Evolutionary conservation across 805 yeast species (phyloP).

Genomic region (Yamadazyma laniorum): DNA sequence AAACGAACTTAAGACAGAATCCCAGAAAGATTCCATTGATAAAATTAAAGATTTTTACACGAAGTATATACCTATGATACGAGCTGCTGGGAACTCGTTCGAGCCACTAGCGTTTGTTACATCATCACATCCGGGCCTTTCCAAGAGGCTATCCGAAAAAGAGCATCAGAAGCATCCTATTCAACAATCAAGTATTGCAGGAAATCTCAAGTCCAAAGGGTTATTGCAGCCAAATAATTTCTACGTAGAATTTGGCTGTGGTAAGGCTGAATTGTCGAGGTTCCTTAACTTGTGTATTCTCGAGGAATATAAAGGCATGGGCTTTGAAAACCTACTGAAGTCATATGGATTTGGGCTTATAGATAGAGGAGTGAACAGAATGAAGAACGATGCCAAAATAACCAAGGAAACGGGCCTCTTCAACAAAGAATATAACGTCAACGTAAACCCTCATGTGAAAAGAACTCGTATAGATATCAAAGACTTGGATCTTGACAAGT

Average conservation of each 20-base stretch:
- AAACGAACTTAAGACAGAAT: not conserved
- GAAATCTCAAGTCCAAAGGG: constrained; percentile 49
- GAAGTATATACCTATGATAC: constrained; percentile 20
- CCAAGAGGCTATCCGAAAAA: constrained; percentile 45
- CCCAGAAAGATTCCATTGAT: not conserved
- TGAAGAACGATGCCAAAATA: constrained; percentile 76
- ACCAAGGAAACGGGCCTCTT: constrained; percentile 46
- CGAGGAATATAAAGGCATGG: not conserved
- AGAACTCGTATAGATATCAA: constrained; percentile 77
- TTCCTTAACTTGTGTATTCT: constrained; percentile 47
- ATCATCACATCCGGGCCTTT: constrained; percentile 29
- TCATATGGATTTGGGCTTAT: constrained; percentile 54
- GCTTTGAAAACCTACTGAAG: not conserved
- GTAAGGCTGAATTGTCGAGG: constrained; percentile 79
- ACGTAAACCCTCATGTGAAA: constrained; percentile 31
- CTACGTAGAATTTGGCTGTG: constrained; percentile 85
- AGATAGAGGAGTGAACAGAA: constrained; percentile 73
- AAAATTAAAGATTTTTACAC: constrained; percentile 7
- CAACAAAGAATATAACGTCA: not conserved
- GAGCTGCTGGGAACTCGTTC: constrained; percentile 8
- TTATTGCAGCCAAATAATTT: constrained; percentile 37
- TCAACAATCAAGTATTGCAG: constrained; percentile 81
- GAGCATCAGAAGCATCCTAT: constrained; percentile 67
- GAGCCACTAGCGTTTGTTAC: constrained; percentile 18
- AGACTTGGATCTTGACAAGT: constrained; percentile 56